A percentile compares a stretch with the other conserved stretches of the same genome.
Evolutionary conservation across 345 rosid species (phyloP).

Genomic region (Salix caprea): DNA sequence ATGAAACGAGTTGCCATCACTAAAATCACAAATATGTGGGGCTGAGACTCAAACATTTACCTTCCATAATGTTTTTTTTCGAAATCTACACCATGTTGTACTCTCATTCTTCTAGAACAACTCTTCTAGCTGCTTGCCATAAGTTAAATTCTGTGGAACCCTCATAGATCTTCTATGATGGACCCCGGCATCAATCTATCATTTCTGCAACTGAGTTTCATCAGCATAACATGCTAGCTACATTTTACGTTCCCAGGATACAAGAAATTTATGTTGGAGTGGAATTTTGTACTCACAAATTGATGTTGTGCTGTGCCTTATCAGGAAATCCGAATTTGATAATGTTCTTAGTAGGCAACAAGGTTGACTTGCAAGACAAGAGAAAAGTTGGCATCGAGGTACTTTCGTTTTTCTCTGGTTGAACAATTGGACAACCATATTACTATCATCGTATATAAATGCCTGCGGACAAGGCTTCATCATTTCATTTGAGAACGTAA

Average conservation of each 20-base stretch:
- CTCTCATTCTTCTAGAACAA: background rate
- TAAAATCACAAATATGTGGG: no score
- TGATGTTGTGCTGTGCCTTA: background rate
- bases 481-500: background rate
- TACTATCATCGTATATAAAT: no score
- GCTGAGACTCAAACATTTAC: background rate
- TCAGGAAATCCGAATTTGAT: constrained; percentile 67
- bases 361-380: constrained; percentile 64
- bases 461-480: background rate
- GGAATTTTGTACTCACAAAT: background rate
- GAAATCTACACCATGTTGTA: no score
- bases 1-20: background rate
- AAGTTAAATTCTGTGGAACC: background rate
- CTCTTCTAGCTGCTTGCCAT: background rate
- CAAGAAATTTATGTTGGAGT: background rate
- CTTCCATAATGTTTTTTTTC: background rate
- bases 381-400: constrained; percentile 62
- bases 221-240: no score
- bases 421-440: background rate
- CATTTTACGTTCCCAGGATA: background rate
- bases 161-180: background rate
- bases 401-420: background rate
- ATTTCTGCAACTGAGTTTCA: background rate
- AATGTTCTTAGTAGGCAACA: constrained; percentile 70
- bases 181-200: background rate